Conservation (phyloP, 1,284 basidiomycete genomes). For the Pseudozyma sp. region DNA sequence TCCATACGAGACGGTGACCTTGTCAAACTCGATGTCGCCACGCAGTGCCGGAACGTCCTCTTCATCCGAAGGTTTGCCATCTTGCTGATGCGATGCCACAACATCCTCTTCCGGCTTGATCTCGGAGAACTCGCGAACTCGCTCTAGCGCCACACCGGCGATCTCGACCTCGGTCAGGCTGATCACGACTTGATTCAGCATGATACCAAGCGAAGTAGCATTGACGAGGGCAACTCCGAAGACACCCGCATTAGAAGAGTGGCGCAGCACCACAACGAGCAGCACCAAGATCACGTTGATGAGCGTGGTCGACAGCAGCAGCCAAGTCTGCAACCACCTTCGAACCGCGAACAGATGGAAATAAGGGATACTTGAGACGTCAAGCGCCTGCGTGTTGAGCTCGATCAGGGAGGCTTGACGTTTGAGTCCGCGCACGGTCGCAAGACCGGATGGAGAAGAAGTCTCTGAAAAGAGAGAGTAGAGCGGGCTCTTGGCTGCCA, state of each 20-base stretch:
- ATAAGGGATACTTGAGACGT: background rate
- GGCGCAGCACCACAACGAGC: constrained; percentile 37
- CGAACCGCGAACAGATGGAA: background rate
- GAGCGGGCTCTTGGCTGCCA: constrained; percentile 51
- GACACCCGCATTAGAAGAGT: constrained; percentile 31
- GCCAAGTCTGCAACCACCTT: constrained; percentile 1
- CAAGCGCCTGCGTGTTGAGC: background rate
- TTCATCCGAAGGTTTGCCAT: constrained; percentile 4
- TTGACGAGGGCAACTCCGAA: constrained; percentile 65
- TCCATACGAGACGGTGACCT: constrained; percentile 44
- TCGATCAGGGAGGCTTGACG: constrained; percentile 15
- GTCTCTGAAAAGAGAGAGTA: constrained; percentile 1
- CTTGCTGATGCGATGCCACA: constrained; percentile 5
- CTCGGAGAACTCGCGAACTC: constrained; percentile 59
- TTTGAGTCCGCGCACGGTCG: background rate
- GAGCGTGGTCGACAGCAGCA: constrained; percentile 11
- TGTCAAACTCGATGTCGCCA: constrained; percentile 41
- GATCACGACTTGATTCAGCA: constrained; percentile 38
- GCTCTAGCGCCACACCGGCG: constrained; percentile 64
- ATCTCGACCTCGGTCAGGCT: constrained; percentile 67
- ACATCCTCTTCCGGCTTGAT: constrained; percentile 10
- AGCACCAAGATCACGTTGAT: constrained; percentile 43
- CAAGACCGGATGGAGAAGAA: no score
- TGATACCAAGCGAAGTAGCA: constrained; percentile 38
- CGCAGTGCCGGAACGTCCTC: constrained; percentile 8